phyloP scores from a whole-genome alignment of 192 early-diverging fungal species.

The Coemansia sp. region DNA sequence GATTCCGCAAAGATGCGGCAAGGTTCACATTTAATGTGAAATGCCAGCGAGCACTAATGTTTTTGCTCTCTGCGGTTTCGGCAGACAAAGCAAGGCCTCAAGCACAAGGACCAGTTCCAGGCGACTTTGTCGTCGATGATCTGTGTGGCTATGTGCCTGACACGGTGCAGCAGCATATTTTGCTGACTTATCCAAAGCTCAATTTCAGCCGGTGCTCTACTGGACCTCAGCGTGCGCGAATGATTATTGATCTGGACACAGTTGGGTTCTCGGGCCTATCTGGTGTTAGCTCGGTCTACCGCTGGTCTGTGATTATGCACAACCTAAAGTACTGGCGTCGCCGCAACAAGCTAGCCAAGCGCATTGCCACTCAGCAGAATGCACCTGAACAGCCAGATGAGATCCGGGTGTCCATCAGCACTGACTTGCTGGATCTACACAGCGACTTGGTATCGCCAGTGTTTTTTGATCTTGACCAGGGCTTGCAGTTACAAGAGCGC shows the following conservation, averaged over 20 bases:
- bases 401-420: conserved; percentile 33
- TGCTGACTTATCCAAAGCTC: conserved; percentile 23
- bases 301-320: conserved; percentile 52
- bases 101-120: background rate
- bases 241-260: conserved; percentile 35
- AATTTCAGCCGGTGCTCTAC: conserved; percentile 23
- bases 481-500: background rate
- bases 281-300: conserved; percentile 42
- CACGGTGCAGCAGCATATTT: conserved; percentile 31
- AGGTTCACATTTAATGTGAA: conserved; percentile 32
- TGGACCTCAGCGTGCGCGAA: conserved; percentile 32
- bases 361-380: conserved; percentile 32
- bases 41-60: conserved; percentile 42
- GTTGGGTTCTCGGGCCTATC: conserved; percentile 21
- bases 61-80: conserved; percentile 36
- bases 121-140: conserved; percentile 20
- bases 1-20: conserved; percentile 32
- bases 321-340: conserved; percentile 49
- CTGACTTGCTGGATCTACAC: conserved; percentile 35
- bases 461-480: conserved; percentile 36
- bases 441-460: conserved; percentile 39
- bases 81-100: conserved; percentile 22
- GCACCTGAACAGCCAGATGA: conserved; percentile 32
- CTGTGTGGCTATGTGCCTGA: conserved; percentile 38
- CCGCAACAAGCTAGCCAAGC: conserved; percentile 38